Evolutionary conservation across 352 stramenopile species (phyloP).

Genomic region (Blastocystis sp.): DNA sequence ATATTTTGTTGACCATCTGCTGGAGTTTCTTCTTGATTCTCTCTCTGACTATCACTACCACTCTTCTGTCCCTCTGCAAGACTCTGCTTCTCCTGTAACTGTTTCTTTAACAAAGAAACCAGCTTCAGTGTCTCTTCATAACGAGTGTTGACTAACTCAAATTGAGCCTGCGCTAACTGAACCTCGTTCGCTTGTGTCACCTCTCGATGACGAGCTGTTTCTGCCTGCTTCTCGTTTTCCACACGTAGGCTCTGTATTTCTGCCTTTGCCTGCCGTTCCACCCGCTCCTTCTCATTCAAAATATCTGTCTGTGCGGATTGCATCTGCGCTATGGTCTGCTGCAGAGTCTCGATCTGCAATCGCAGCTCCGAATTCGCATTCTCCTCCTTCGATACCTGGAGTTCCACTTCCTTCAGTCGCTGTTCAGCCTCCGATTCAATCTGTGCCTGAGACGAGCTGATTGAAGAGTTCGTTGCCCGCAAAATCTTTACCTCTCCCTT

Average conservation of each 20-base stretch:
- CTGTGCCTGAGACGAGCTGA: neutral
- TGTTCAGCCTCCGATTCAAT: neutral
- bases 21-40: neutral
- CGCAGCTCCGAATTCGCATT: neutral
- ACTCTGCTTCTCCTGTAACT: slow-evolving; percentile 69
- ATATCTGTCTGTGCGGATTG: slow-evolving; percentile 52
- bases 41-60: neutral
- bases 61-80: neutral
- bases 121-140: slow-evolving; percentile 78
- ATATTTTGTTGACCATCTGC: too few relatives aligned
- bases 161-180: neutral
- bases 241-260: slow-evolving; percentile 68
- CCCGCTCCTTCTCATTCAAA: neutral
- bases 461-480: neutral
- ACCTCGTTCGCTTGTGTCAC: neutral
- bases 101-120: slow-evolving; percentile 75
- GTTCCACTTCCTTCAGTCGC: slow-evolving; percentile 59
- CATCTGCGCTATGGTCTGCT: slow-evolving; percentile 34
- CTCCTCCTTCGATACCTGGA: slow-evolving; percentile 63
- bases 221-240: slow-evolving; percentile 66
- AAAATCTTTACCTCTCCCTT: neutral
- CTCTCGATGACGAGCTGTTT: neutral
- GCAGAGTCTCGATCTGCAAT: neutral
- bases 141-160: slow-evolving; percentile 68
- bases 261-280: slow-evolving; percentile 1